Evolutionary conservation across 225 moss, liverwort and hornwort genomes (phyloP).

Genomic region (Straminergon stramineum): DNA sequence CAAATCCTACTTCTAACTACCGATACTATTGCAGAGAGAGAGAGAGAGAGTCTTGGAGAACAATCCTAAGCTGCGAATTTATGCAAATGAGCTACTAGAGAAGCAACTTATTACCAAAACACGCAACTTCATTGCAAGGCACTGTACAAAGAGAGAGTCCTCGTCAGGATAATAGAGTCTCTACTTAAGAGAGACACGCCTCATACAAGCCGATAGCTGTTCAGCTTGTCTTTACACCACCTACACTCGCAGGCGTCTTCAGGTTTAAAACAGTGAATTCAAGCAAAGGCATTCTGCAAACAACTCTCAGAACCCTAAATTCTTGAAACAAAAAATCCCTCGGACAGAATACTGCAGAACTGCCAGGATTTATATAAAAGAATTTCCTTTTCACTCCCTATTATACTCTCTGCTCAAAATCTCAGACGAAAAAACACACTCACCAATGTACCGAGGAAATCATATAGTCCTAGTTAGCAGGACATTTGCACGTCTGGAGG

Average conservation of each 20-base stretch:
- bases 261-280: not conserved
- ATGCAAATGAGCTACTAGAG: not conserved
- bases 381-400: not conserved
- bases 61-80: not conserved
- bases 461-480: not conserved
- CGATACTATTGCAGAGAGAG: not conserved
- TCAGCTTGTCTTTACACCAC: not conserved
- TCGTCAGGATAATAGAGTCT: not conserved
- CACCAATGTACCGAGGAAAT: not conserved
- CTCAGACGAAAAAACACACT: not conserved
- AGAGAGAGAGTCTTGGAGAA: not conserved
- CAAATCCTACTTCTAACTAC: not conserved
- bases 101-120: not conserved
- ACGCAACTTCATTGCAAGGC: not conserved
- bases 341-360: not conserved
- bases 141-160: not conserved
- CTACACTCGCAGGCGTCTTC: not conserved
- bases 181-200: not conserved
- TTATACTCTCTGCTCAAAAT: not conserved
- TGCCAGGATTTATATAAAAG: not conserved
- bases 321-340: not conserved
- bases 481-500: not conserved
- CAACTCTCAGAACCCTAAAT: slow-evolving; percentile 5
- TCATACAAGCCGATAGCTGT: not conserved
- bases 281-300: not conserved